These are phyloP conservation scores for Gossypium davidsonii DNA, from an alignment of 441 rosid genomes.

Conservation along the genomic window DNA sequence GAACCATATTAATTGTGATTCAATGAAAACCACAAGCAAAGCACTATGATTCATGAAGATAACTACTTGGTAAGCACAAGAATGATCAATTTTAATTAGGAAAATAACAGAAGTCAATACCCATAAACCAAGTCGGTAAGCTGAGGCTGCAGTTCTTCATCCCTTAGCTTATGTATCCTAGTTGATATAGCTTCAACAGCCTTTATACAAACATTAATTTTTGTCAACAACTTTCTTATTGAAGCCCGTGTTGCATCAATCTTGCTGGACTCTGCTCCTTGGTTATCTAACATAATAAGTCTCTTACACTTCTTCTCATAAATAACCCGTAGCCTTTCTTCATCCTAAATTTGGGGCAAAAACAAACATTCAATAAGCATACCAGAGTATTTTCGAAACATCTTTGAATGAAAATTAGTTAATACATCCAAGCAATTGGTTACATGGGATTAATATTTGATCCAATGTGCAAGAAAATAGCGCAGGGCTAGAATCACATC, in stretches of 20 bases:
- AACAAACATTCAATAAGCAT: constrained; percentile 22
- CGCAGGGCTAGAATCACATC: background rate
- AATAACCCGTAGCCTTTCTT: constrained; percentile 63
- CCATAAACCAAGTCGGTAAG: constrained; percentile 63
- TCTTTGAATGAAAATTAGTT: background rate
- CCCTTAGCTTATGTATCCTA: constrained; percentile 76
- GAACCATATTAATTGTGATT: background rate
- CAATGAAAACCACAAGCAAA: background rate
- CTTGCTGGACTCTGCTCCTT: constrained; percentile 74
- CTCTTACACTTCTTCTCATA: constrained; percentile 72
- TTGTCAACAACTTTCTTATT: constrained; percentile 60
- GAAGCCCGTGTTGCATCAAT: constrained; percentile 70
- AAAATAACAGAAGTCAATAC: constrained; percentile 26
- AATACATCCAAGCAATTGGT: background rate
- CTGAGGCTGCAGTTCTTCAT: constrained; percentile 79
- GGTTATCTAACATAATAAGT: constrained; percentile 49
- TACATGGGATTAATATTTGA: background rate
- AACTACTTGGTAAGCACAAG: background rate
- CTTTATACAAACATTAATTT: constrained; percentile 57
- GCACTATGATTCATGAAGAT: background rate
- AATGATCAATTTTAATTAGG: background rate
- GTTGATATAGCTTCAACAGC: constrained; percentile 65
- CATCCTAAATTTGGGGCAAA: constrained; percentile 56
- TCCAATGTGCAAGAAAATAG: background rate
- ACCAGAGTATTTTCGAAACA: constrained; percentile 8